These are phyloP conservation scores for Pueraria montana DNA, from an alignment of 306 rosid species.

Conservation along the genomic window DNA sequence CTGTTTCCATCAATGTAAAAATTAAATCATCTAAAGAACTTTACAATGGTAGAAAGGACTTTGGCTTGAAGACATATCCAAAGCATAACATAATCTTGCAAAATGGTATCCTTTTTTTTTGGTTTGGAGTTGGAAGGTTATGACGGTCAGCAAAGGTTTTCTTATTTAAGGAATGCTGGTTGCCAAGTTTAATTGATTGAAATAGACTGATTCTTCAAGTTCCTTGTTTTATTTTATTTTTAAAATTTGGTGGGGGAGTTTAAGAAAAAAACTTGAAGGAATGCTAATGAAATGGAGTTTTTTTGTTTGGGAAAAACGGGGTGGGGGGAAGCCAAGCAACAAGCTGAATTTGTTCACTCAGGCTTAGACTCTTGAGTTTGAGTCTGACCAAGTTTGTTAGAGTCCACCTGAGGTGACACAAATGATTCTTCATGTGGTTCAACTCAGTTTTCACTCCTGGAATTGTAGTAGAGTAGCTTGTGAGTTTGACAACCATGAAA, in stretches of 20 bases:
- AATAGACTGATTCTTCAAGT: conserved; percentile 29
- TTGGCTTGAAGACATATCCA: neutral
- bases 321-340: no score
- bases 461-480: neutral
- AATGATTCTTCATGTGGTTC: neutral
- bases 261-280: neutral
- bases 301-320: no score
- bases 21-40: neutral
- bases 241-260: conserved; percentile 12
- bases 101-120: conserved; percentile 4
- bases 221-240: conserved; percentile 2
- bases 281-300: neutral
- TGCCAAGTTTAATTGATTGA: conserved; percentile 15
- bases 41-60: conserved; percentile 29
- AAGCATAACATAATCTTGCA: conserved; percentile 24
- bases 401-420: neutral
- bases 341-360: neutral
- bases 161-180: conserved; percentile 16
- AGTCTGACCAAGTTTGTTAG: neutral
- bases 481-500: neutral
- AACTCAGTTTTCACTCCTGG: neutral
- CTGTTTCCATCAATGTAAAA: conserved; percentile 1
- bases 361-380: neutral
- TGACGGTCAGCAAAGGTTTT: neutral
- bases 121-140: conserved; percentile 5